phyloP scores from a whole-genome alignment of 2,329 filamentous ascomycete species.

The Paradendryphiella salina region DNA sequence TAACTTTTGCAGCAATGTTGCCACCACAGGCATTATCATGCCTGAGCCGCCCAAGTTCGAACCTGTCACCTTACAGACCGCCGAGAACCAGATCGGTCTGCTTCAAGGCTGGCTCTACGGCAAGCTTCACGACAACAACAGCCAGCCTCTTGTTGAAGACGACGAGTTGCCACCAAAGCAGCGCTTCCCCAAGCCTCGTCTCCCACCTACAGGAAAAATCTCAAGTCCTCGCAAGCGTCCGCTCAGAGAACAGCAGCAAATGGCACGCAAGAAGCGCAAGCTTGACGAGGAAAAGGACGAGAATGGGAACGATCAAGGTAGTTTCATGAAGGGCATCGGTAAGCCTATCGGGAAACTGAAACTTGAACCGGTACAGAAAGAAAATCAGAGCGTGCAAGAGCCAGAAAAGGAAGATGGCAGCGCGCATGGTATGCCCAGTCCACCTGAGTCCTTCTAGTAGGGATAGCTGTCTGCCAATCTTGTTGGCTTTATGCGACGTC shows the following conservation, averaged over 20 bases:
- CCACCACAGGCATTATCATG: slow-evolving; percentile 65
- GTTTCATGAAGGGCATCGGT: slow-evolving; percentile 48
- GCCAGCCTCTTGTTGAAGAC: slow-evolving; percentile 86
- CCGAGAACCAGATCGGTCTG: slow-evolving; percentile 80
- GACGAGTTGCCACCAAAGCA: slow-evolving; percentile 94
- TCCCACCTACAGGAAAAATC: slow-evolving; percentile 81
- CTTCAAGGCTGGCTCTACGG: slow-evolving; percentile 89
- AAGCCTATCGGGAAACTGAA: slow-evolving; percentile 60
- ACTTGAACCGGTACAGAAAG: slow-evolving; percentile 59
- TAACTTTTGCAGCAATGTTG: slow-evolving; percentile 57
- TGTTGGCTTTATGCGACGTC: background rate
- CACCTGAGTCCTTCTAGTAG: slow-evolving; percentile 65
- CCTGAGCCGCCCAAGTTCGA: slow-evolving; percentile 70
- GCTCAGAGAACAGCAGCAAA: slow-evolving; percentile 77
- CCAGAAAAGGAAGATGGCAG: slow-evolving; percentile 70
- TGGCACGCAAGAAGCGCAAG: slow-evolving; percentile 88
- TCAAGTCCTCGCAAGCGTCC: slow-evolving; percentile 81
- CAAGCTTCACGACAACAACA: slow-evolving; percentile 81
- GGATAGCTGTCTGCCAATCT: background rate
- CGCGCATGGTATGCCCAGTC: slow-evolving; percentile 77
- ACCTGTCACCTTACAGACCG: slow-evolving; percentile 75
- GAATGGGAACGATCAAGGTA: slow-evolving; percentile 33
- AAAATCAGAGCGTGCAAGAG: slow-evolving; percentile 62
- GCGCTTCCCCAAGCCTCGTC: slow-evolving; percentile 63
- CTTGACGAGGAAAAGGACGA: slow-evolving; percentile 52